phyloP scores from a whole-genome alignment of 208 protist species.

The Leishmania amazonensis region DNA sequence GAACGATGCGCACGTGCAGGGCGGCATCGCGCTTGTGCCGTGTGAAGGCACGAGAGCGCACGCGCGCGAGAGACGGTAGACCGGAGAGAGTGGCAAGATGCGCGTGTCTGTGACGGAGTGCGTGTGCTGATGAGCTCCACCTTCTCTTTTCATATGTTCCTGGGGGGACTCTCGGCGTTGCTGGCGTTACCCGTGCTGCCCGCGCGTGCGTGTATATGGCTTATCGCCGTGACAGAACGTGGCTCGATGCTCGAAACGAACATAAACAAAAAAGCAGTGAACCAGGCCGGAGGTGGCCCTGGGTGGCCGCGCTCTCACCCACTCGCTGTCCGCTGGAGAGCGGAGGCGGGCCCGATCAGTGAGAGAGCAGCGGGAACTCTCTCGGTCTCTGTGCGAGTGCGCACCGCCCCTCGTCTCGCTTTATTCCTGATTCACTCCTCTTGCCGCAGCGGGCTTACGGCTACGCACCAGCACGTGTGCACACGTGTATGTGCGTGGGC shows the following conservation, averaged over 20 bases:
- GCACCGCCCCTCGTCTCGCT: not conserved
- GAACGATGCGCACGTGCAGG: too few species aligned
- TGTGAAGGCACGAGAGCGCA: too few species aligned
- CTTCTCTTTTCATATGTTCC: not conserved
- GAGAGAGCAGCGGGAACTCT: not conserved
- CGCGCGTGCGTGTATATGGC: not conserved
- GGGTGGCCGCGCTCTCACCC: not conserved
- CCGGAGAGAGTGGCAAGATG: not conserved
- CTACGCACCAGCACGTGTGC: too few species aligned
- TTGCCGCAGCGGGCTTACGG: not conserved
- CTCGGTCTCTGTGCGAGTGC: not conserved
- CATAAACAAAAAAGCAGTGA: not conserved
- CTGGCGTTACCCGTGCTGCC: not conserved
- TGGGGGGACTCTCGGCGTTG: not conserved
- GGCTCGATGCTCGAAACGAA: not conserved
- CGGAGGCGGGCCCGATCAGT: not conserved
- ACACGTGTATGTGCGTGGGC: not conserved
- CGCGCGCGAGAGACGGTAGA: too few species aligned
- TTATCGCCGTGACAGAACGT: not conserved
- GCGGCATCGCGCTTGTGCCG: too few species aligned
- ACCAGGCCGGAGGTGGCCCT: not conserved
- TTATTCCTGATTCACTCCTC: not conserved
- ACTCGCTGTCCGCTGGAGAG: not conserved
- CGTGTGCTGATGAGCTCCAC: too few species aligned
- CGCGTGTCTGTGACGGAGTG: not conserved